These are phyloP conservation scores for Phytophthora agathidicida DNA, from an alignment of 352 stramenopile species.

Conservation along the genomic window DNA sequence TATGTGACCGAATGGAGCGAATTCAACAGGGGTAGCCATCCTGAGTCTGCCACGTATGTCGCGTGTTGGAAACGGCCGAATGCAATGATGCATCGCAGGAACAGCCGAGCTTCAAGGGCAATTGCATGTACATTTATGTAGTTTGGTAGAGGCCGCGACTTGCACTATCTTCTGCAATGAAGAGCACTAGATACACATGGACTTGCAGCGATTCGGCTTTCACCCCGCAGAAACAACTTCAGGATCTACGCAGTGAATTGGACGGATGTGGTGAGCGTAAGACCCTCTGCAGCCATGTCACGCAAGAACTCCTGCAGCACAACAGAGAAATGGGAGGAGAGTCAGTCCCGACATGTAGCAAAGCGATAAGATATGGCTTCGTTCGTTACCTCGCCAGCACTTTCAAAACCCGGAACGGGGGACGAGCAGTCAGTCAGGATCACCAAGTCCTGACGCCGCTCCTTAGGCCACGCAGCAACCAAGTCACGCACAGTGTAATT, in stretches of 20 bases:
- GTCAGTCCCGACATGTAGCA: constrained; percentile 8
- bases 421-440: constrained; percentile 82
- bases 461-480: constrained; percentile 78
- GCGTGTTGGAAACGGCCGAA: neutral
- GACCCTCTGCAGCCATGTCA: constrained; percentile 64
- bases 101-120: constrained; percentile 6
- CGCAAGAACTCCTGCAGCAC: constrained; percentile 53
- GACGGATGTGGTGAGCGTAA: constrained; percentile 65
- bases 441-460: constrained; percentile 72
- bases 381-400: constrained; percentile 56
- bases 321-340: neutral
- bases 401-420: constrained; percentile 74
- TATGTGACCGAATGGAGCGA: constrained; percentile 13
- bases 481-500: constrained; percentile 97
- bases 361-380: constrained; percentile 10
- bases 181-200: constrained; percentile 4
- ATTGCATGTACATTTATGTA: neutral
- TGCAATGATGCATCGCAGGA: constrained; percentile 7
- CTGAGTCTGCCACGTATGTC: constrained; percentile 24
- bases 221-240: neutral
- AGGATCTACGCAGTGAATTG: constrained; percentile 41
- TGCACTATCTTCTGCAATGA: constrained; percentile 8
- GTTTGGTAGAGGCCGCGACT: no score
- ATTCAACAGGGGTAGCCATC: constrained; percentile 29
- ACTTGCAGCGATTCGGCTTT: neutral